Conservation (phyloP, 2,329 filamentous ascomycete genomes). For the Daldinia sp. region DNA sequence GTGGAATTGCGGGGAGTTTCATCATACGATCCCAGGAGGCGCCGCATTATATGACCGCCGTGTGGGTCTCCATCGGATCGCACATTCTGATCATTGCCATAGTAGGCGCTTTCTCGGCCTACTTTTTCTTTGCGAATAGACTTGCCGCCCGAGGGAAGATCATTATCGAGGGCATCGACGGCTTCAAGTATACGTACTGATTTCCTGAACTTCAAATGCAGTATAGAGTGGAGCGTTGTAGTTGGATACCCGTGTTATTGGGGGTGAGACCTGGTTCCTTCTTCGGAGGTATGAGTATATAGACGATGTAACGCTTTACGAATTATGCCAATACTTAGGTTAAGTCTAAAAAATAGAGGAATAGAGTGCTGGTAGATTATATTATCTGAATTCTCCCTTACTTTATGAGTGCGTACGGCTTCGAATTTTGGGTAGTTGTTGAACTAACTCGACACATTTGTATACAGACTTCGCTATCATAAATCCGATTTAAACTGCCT, state of each 20-base stretch:
- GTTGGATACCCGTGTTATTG: neutral
- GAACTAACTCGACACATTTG: neutral
- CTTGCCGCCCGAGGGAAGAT: conserved; percentile 60
- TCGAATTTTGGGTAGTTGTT: neutral
- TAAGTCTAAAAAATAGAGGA: neutral
- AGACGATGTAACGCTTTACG: conserved; percentile 1
- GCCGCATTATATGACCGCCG: conserved; percentile 72
- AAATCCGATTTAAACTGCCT: neutral
- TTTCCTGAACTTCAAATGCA: neutral
- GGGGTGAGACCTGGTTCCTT: no score
- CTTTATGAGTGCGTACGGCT: neutral
- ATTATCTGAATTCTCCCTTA: neutral
- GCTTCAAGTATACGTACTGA: conserved; percentile 51
- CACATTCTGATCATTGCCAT: conserved; percentile 69
- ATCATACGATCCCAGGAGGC: conserved; percentile 72
- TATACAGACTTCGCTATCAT: neutral
- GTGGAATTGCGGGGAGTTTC: conserved; percentile 74
- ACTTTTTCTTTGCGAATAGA: conserved; percentile 66
- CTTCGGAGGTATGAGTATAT: neutral
- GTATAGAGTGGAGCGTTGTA: neutral
- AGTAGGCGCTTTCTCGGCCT: conserved; percentile 63
- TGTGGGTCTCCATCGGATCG: conserved; percentile 76
- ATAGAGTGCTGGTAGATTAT: neutral
- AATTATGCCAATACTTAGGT: neutral
- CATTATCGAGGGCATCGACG: conserved; percentile 61